Conservation (phyloP, 2,329 filamentous ascomycete genomes). For the Trichoderma sp. region DNA sequence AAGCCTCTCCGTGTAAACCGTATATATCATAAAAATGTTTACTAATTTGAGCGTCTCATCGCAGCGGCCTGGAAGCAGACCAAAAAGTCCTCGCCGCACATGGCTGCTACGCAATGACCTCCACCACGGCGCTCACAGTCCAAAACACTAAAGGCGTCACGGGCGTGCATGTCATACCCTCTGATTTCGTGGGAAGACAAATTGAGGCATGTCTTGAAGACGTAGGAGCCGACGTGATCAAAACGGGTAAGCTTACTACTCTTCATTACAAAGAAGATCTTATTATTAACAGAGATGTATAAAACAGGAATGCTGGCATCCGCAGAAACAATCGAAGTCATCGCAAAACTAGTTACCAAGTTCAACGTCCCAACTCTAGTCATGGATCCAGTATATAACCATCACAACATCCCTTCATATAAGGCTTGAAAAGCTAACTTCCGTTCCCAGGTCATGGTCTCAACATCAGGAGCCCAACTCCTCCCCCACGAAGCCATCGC, state of each 20-base stretch:
- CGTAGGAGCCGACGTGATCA: slow-evolving; percentile 86
- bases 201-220: slow-evolving; percentile 85
- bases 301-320: slow-evolving; percentile 46
- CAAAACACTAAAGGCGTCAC: slow-evolving; percentile 89
- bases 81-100: slow-evolving; percentile 93
- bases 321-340: slow-evolving; percentile 44
- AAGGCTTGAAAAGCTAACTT: neutral
- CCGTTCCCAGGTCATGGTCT: slow-evolving; percentile 80
- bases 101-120: slow-evolving; percentile 94
- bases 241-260: slow-evolving; percentile 69
- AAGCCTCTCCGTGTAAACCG: neutral
- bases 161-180: slow-evolving; percentile 78
- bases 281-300: slow-evolving; percentile 16
- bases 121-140: slow-evolving; percentile 92
- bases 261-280: neutral
- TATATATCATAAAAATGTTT: neutral
- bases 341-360: slow-evolving; percentile 40
- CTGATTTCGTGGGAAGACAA: slow-evolving; percentile 79
- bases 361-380: slow-evolving; percentile 41
- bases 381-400: slow-evolving; percentile 44
- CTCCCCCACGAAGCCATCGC: slow-evolving; percentile 67
- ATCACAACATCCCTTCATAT: neutral
- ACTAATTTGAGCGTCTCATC: neutral
- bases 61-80: slow-evolving; percentile 89
- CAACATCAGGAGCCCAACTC: slow-evolving; percentile 74